Percentiles rank a stretch among this genome's conserved stretches.
These are phyloP conservation scores for Penstemon barbatus DNA, from an alignment of 257 asterid genomes.

Conservation along the genomic window DNA sequence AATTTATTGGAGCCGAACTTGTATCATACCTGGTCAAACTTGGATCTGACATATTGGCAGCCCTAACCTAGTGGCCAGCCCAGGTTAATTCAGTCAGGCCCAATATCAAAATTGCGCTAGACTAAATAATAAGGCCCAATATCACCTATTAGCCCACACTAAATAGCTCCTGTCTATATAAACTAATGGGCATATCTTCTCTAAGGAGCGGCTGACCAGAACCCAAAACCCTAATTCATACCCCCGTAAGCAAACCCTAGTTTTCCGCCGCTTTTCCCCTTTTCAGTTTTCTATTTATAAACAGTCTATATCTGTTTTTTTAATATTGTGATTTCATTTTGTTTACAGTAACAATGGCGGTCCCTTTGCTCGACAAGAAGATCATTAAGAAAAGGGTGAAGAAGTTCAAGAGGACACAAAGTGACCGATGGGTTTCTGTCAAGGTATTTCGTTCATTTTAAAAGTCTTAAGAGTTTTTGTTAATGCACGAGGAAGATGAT, in stretches of 20 bases:
- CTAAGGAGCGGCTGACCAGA: conserved; percentile 30
- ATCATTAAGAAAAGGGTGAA: conserved; percentile 49
- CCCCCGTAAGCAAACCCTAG: conserved; percentile 23
- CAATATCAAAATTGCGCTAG: too few species aligned
- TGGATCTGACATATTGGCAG: too few species aligned
- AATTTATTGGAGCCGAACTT: too few species aligned
- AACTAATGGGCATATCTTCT: not conserved
- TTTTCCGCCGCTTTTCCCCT: not conserved
- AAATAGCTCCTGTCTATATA: conserved; percentile 27
- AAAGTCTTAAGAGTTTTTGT: too few species aligned
- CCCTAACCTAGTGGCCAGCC: too few species aligned
- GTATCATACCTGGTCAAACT: too few species aligned
- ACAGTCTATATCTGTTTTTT: too few species aligned
- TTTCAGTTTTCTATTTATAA: not conserved
- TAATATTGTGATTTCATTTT: not conserved
- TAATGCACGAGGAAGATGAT: conserved; percentile 29
- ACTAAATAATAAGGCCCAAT: too few species aligned
- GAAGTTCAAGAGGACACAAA: conserved; percentile 53
- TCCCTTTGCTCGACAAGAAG: conserved; percentile 47
- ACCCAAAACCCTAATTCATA: conserved; percentile 30
- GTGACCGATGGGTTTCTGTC: conserved; percentile 49
- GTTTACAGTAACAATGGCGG: conserved; percentile 44
- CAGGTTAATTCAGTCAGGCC: too few species aligned
- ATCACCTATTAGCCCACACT: too few species aligned
- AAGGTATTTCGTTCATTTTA: conserved; percentile 33